These are phyloP conservation scores for Fusarium robinianum DNA, from an alignment of 2,329 filamentous ascomycete species.

Conservation along the genomic window DNA sequence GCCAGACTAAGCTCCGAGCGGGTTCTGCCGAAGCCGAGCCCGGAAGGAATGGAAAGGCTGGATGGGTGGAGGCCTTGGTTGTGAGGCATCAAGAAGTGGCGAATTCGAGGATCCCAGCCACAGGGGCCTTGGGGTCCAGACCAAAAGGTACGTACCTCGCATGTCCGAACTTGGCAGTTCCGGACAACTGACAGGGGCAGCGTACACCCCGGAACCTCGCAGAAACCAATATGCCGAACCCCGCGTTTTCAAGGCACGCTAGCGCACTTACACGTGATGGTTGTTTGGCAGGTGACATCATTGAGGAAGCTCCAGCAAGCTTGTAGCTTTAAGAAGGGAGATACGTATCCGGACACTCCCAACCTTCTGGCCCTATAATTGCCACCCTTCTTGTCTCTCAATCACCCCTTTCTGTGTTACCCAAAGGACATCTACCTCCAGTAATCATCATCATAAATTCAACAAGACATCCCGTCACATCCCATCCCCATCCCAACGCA, in stretches of 20 bases:
- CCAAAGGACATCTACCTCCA: background rate
- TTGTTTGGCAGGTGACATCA: slow-evolving; percentile 33
- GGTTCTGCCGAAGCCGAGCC: slow-evolving; percentile 44
- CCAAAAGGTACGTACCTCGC: slow-evolving; percentile 24
- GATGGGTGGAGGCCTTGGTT: slow-evolving; percentile 40
- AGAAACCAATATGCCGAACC: slow-evolving; percentile 32
- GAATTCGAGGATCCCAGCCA: background rate
- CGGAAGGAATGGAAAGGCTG: slow-evolving; percentile 15
- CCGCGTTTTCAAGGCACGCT: slow-evolving; percentile 36
- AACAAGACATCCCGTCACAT: too few relatives aligned
- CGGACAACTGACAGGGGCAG: too few relatives aligned
- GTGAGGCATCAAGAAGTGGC: slow-evolving; percentile 7
- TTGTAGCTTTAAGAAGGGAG: slow-evolving; percentile 37
- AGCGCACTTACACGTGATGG: slow-evolving; percentile 33
- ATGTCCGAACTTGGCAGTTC: too few relatives aligned
- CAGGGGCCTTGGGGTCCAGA: too few relatives aligned
- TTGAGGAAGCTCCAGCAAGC: slow-evolving; percentile 33
- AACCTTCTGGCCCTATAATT: slow-evolving; percentile 15
- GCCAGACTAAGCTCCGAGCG: slow-evolving; percentile 40
- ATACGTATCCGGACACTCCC: slow-evolving; percentile 28
- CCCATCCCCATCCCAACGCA: too few relatives aligned
- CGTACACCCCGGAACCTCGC: slow-evolving; percentile 13
- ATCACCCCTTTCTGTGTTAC: background rate
- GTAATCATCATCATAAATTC: too few relatives aligned
- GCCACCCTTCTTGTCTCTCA: slow-evolving; percentile 16